These are phyloP conservation scores for Geranomyces variabilis DNA, from an alignment of 192 early-diverging fungal genomes.

Conservation along the genomic window DNA sequence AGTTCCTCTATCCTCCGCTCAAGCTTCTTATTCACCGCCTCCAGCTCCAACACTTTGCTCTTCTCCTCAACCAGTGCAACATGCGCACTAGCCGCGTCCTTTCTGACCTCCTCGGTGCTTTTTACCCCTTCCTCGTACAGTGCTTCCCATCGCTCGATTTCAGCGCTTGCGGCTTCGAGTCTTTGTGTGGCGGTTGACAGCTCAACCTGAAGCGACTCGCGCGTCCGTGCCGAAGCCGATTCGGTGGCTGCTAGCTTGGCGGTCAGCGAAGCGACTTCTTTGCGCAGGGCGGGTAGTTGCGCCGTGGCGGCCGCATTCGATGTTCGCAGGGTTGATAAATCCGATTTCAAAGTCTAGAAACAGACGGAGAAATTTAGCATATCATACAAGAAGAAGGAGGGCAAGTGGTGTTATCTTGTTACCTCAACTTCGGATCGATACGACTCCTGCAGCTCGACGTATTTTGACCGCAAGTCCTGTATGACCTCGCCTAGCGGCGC, in stretches of 20 bases:
- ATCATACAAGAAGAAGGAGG: no score
- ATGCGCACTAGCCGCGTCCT: neutral
- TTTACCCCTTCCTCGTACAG: slow-evolving; percentile 7
- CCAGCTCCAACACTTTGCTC: slow-evolving; percentile 5
- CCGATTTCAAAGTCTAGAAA: neutral
- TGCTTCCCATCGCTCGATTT: slow-evolving; percentile 10
- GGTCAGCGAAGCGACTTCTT: neutral
- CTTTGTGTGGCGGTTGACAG: neutral
- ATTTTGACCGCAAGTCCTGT: slow-evolving; percentile 49
- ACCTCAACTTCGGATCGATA: slow-evolving; percentile 54
- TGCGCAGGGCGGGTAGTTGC: neutral
- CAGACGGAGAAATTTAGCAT: neutral
- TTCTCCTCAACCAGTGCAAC: neutral
- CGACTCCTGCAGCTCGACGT: slow-evolving; percentile 57
- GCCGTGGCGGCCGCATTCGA: neutral
- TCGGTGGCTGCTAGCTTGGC: neutral
- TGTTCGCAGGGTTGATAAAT: slow-evolving; percentile 21
- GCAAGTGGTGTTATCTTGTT: no score
- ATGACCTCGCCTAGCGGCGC: slow-evolving; percentile 54
- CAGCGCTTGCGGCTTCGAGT: neutral
- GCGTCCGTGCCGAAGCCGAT: neutral
- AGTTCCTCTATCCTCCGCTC: slow-evolving; percentile 15
- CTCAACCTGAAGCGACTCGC: neutral
- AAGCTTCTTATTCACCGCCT: neutral
- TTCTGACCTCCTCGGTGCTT: neutral